Evolutionary conservation across 2,329 filamentous ascomycete species (phyloP).

Genomic region (Cercospora janseana): DNA sequence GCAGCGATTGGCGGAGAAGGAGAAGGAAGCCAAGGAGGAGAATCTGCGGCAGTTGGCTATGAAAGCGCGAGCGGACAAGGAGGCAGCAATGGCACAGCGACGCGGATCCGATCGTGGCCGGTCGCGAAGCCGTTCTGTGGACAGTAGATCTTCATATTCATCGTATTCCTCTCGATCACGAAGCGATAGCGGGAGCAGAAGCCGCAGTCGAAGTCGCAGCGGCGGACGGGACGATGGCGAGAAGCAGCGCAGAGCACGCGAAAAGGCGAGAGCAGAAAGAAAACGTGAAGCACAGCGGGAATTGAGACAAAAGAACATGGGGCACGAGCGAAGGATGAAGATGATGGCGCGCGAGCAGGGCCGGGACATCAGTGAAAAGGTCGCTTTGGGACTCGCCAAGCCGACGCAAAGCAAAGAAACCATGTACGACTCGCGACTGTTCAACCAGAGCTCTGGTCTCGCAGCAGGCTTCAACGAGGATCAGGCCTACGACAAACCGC

Average conservation of each 20-base stretch:
- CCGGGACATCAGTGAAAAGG: constrained; percentile 94
- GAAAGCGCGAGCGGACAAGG: constrained; percentile 77
- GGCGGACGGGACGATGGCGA: constrained; percentile 60
- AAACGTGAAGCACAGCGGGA: constrained; percentile 83
- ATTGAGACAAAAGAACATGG: constrained; percentile 91
- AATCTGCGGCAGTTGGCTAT: constrained; percentile 83
- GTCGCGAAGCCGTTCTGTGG: constrained; percentile 34
- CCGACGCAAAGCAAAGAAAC: constrained; percentile 87
- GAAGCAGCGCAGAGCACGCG: constrained; percentile 60
- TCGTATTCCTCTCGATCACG: constrained; percentile 40
- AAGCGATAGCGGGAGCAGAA: constrained; percentile 25
- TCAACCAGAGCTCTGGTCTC: constrained; percentile 91
- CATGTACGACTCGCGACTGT: constrained; percentile 95
- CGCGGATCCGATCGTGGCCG: constrained; percentile 31
- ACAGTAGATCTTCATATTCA: constrained; percentile 40
- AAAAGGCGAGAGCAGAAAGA: constrained; percentile 73
- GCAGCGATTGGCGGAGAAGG: constrained; percentile 91
- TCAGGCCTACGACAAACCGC: constrained; percentile 92
- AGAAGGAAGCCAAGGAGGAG: constrained; percentile 92
- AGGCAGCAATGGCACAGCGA: constrained; percentile 49
- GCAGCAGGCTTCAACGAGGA: constrained; percentile 91
- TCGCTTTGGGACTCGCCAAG: constrained; percentile 90
- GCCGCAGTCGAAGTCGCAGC: constrained; percentile 17
- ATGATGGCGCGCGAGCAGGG: constrained; percentile 94
- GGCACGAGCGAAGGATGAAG: constrained; percentile 84